Conservation (phyloP, 495 filamentous ascomycete species). For the Aspergillus asperescens region DNA sequence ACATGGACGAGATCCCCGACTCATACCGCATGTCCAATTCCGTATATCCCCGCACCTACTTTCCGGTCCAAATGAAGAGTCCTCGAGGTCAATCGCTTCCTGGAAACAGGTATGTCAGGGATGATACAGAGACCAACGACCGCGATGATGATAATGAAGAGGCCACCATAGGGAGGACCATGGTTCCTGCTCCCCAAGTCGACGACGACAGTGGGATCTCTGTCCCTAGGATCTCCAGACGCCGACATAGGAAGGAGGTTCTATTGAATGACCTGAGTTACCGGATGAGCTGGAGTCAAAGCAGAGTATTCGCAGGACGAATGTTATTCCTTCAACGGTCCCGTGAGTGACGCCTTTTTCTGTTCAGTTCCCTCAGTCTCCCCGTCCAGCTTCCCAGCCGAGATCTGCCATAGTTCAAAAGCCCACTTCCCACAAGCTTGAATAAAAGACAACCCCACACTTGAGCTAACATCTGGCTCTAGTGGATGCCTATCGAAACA, state of each 20-base stretch:
- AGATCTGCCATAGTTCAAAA: background rate
- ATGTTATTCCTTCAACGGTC: slow-evolving; percentile 89
- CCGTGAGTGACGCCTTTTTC: too few relatives aligned
- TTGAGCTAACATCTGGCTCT: background rate
- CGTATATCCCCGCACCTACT: slow-evolving; percentile 86
- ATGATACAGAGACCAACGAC: slow-evolving; percentile 52
- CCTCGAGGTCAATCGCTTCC: slow-evolving; percentile 60
- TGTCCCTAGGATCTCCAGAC: slow-evolving; percentile 64
- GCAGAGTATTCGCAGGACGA: slow-evolving; percentile 75
- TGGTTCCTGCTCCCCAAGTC: slow-evolving; percentile 66
- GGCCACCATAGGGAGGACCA: slow-evolving; percentile 45
- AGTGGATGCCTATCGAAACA: slow-evolving; percentile 96
- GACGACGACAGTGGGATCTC: slow-evolving; percentile 70
- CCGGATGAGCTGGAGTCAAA: slow-evolving; percentile 92
- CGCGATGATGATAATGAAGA: slow-evolving; percentile 52
- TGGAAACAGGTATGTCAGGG: slow-evolving; percentile 60
- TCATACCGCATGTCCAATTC: slow-evolving; percentile 82
- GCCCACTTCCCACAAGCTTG: too few relatives aligned
- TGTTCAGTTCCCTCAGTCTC: too few relatives aligned
- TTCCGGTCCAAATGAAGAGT: slow-evolving; percentile 78
- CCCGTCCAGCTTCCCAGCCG: background rate
- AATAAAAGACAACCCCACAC: too few relatives aligned
- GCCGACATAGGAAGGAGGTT: slow-evolving; percentile 69
- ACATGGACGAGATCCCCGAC: slow-evolving; percentile 91
- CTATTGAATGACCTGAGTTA: slow-evolving; percentile 89